Conservation (phyloP, 2,329 filamentous ascomycete genomes). For the Diplodia scrobiculata region DNA sequence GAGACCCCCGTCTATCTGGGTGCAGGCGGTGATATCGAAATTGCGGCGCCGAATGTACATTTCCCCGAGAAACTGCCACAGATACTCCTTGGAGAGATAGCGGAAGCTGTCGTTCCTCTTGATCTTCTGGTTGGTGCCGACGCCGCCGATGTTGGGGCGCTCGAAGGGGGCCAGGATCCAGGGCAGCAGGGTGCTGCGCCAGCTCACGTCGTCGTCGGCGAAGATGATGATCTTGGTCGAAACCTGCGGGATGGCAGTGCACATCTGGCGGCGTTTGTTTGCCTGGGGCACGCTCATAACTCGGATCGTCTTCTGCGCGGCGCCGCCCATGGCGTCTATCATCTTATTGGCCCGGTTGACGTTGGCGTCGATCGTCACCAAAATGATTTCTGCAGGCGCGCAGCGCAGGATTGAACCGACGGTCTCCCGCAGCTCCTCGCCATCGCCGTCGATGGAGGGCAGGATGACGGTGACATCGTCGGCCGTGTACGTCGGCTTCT, state of each 20-base stretch:
- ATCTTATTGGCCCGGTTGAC: constrained; percentile 68
- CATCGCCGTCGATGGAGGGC: constrained; percentile 84
- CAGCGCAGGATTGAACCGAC: constrained; percentile 75
- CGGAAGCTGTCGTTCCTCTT: constrained; percentile 62
- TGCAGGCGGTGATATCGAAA: constrained; percentile 94
- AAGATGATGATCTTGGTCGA: constrained; percentile 83
- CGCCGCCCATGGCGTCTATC: constrained; percentile 44
- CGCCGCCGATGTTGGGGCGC: constrained; percentile 77
- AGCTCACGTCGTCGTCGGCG: constrained; percentile 94
- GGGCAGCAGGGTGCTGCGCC: constrained; percentile 79
- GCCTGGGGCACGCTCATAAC: constrained; percentile 79
- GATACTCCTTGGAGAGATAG: constrained; percentile 47
- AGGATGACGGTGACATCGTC: constrained; percentile 92
- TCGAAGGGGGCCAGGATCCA: constrained; percentile 96
- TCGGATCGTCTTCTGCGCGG: constrained; percentile 61
- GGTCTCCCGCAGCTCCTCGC: constrained; percentile 79
- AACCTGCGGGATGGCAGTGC: constrained; percentile 83
- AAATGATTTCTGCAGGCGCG: constrained; percentile 70
- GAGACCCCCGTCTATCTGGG: constrained; percentile 92
- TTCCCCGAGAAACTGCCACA: constrained; percentile 88
- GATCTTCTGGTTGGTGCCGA: constrained; percentile 87
- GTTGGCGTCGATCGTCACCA: constrained; percentile 86
- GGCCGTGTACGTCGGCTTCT: constrained; percentile 75
- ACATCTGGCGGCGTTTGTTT: constrained; percentile 94
- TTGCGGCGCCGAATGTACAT: constrained; percentile 92